Percentiles rank a stretch among this genome's conserved stretches.
phyloP scores from a whole-genome alignment of 2,329 filamentous ascomycete species.

The Trichoderma cornu-damae region DNA sequence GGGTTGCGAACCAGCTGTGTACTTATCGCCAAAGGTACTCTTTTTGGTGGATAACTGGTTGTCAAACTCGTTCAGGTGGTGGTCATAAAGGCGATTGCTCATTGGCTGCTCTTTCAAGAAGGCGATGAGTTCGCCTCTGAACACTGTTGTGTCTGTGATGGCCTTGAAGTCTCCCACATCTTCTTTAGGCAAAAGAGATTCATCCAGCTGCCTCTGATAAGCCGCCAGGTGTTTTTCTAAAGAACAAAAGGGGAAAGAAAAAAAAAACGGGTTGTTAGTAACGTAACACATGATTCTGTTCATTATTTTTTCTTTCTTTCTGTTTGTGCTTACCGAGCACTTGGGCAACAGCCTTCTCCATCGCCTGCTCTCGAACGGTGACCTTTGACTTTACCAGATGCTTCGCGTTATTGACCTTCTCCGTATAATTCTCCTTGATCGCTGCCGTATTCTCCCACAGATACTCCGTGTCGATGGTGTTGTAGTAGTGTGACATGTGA shows the following conservation, averaged over 20 bases:
- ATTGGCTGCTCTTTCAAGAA: constrained; percentile 13
- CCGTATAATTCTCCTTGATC: constrained; percentile 3
- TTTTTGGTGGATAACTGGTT: constrained; percentile 11
- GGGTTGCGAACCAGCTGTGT: neutral
- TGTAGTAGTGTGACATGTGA: constrained; percentile 3
- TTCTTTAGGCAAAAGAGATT: constrained; percentile 10
- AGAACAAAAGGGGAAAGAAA: too few relatives aligned
- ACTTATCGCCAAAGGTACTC: constrained; percentile 6
- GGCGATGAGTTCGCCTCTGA: neutral
- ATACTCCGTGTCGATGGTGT: constrained; percentile 15
- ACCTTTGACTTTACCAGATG: neutral
- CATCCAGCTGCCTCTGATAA: constrained; percentile 12
- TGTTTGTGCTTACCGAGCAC: neutral
- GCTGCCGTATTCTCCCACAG: constrained; percentile 9
- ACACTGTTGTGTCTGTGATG: constrained; percentile 1
- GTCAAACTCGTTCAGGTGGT: constrained; percentile 10
- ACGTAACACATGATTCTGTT: too few relatives aligned
- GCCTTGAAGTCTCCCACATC: constrained; percentile 12
- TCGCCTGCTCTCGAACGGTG: constrained; percentile 1
- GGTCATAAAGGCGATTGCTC: constrained; percentile 11
- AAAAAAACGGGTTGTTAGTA: neutral
- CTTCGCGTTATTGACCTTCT: constrained; percentile 6
- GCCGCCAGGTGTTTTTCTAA: neutral
- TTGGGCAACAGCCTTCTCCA: neutral
- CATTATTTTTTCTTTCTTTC: neutral